Conservation (phyloP, 2,329 filamentous ascomycete species). For the Didymella arachidicola region DNA sequence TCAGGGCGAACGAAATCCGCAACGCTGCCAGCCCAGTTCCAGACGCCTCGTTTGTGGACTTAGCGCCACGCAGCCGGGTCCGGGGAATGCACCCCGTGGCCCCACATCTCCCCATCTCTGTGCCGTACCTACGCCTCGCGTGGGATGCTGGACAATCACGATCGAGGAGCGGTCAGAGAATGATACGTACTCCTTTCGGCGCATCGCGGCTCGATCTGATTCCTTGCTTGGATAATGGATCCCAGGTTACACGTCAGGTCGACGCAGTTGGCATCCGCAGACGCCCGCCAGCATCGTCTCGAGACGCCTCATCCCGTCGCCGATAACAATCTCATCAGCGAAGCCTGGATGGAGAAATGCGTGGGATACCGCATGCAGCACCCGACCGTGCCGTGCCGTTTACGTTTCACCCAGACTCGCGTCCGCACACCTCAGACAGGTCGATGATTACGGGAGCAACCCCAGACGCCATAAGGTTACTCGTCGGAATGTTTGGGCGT, state of each 20-base stretch:
- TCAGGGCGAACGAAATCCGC: conserved; percentile 17
- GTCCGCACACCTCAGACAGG: conserved; percentile 17
- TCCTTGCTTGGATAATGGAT: conserved; percentile 25
- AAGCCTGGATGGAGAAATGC: conserved; percentile 20
- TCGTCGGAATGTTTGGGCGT: conserved; percentile 38
- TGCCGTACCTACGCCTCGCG: conserved; percentile 32
- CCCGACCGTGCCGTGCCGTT: conserved; percentile 14
- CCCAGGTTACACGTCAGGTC: conserved; percentile 18
- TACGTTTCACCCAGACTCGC: conserved; percentile 23
- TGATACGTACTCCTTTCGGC: conserved; percentile 21
- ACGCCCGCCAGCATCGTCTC: conserved; percentile 11
- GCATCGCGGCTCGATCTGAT: conserved; percentile 13
- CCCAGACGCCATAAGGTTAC: conserved; percentile 29
- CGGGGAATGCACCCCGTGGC: conserved; percentile 36
- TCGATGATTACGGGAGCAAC: conserved; percentile 27
- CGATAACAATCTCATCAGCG: conserved; percentile 19
- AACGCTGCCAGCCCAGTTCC: conserved; percentile 15
- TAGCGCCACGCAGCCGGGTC: conserved; percentile 30
- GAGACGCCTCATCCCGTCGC: conserved; percentile 26
- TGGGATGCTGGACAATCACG: conserved; percentile 29
- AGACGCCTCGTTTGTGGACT: conserved; percentile 31
- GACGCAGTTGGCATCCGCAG: conserved; percentile 15
- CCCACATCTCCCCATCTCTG: conserved; percentile 36
- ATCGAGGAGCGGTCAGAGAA: conserved; percentile 38
- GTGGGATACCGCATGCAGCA: conserved; percentile 20